These are phyloP conservation scores for Limonium bicolor DNA, from an alignment of 148 eudicot species.

Conservation along the genomic window DNA sequence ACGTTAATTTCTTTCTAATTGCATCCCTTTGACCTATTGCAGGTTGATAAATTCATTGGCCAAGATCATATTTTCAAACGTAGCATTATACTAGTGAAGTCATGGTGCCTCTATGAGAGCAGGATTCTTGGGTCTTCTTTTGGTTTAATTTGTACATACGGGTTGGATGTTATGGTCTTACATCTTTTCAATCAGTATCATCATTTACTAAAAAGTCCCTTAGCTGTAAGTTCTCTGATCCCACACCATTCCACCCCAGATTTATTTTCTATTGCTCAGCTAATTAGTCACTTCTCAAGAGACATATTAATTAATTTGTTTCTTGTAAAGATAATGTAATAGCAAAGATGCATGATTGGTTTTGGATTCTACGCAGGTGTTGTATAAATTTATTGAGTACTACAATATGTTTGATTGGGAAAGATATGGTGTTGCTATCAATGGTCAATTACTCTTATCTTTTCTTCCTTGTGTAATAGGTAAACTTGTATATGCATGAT, in stretches of 20 bases:
- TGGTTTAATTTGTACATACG: constrained; percentile 49
- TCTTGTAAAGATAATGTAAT: no score
- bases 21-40: background rate
- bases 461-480: constrained; percentile 29
- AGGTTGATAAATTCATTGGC: constrained; percentile 33
- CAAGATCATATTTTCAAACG: constrained; percentile 42
- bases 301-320: no score
- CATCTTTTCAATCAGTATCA: constrained; percentile 29
- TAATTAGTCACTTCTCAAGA: constrained; percentile 22
- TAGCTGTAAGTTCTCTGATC: constrained; percentile 20
- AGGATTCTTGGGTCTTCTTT: constrained; percentile 31
- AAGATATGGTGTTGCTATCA: constrained; percentile 17
- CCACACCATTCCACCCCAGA: no score
- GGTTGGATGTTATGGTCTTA: constrained; percentile 33
- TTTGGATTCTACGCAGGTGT: no score
- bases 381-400: constrained; percentile 35
- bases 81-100: constrained; percentile 40
- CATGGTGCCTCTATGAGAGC: constrained; percentile 63
- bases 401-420: constrained; percentile 43
- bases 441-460: constrained; percentile 23
- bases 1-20: background rate
- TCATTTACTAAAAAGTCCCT: constrained; percentile 23
- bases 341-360: no score
- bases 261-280: constrained; percentile 13
- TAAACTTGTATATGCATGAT: constrained; percentile 2